Evolutionary conservation across 306 rosid genomes (phyloP).

Genomic region (Phaseolus lunatus): DNA sequence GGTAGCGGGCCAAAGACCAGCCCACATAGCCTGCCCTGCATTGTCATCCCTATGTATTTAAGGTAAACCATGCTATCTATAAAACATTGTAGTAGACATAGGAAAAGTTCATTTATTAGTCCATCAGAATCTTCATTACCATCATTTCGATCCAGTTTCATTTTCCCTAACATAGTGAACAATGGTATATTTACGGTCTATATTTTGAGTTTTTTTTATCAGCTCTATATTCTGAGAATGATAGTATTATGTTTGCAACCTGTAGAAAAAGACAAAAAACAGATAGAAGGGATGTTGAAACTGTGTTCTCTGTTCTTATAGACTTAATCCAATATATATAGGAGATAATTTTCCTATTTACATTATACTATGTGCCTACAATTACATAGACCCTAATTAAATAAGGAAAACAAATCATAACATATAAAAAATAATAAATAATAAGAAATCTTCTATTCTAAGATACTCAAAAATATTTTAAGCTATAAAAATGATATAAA

Average conservation of each 20-base stretch:
- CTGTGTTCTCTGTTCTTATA: no score
- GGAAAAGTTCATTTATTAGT: neutral
- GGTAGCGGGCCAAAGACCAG: no score
- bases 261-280: neutral
- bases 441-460: neutral
- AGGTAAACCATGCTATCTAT: neutral
- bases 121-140: conserved; percentile 11
- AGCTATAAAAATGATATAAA: neutral
- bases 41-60: no score
- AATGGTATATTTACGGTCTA: neutral
- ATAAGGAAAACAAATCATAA: neutral
- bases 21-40: no score
- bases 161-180: neutral
- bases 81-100: conserved; percentile 9
- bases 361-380: neutral
- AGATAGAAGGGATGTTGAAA: no score
- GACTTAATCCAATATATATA: no score
- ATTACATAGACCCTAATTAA: neutral
- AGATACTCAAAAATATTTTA: neutral
- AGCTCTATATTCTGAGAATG: no score
- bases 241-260: neutral
- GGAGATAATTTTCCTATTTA: no score
- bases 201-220: no score
- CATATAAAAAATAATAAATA: no score
- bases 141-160: neutral